Conservation (phyloP, 345 rosid genomes). For the Arabis hirsuta region DNA sequence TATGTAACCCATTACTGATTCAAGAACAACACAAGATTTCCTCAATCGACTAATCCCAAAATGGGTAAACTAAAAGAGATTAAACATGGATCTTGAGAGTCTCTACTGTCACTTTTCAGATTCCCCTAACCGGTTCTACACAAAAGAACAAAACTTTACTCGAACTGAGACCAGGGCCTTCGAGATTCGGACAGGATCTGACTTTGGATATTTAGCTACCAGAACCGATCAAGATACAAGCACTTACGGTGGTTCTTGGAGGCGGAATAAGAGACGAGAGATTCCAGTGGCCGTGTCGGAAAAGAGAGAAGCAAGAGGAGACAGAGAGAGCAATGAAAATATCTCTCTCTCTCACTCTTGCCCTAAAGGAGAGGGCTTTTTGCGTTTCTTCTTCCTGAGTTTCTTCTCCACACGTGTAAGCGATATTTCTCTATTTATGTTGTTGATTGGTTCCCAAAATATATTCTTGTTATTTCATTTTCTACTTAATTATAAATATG, state of each 20-base stretch:
- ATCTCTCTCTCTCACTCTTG: conserved; percentile 16
- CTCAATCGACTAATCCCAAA: conserved; percentile 2
- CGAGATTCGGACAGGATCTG: conserved; percentile 19
- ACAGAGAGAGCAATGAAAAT: background rate
- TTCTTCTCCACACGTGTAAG: conserved; percentile 25
- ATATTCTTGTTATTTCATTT: background rate
- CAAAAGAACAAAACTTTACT: conserved; percentile 36
- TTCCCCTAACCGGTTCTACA: background rate
- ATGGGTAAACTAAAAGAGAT: conserved; percentile 14
- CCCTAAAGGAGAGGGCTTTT: conserved; percentile 33
- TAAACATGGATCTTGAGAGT: conserved; percentile 35
- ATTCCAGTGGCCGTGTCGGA: conserved; percentile 24
- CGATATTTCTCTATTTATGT: background rate
- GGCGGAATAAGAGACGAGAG: conserved; percentile 8
- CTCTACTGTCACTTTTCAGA: background rate
- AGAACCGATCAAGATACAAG: conserved; percentile 14
- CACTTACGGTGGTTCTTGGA: conserved; percentile 34
- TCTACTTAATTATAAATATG: background rate
- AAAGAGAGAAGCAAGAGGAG: conserved; percentile 17
- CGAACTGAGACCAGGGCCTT: background rate
- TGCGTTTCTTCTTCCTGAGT: conserved; percentile 40
- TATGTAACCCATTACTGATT: conserved; percentile 74
- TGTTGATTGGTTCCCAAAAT: background rate
- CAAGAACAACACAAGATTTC: conserved; percentile 4
- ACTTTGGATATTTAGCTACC: conserved; percentile 1